A percentile compares a stretch with the other conserved stretches of the same genome.
Evolutionary conservation across 2,329 filamentous ascomycete genomes (phyloP).

Genomic region (Fusarium chaquense): DNA sequence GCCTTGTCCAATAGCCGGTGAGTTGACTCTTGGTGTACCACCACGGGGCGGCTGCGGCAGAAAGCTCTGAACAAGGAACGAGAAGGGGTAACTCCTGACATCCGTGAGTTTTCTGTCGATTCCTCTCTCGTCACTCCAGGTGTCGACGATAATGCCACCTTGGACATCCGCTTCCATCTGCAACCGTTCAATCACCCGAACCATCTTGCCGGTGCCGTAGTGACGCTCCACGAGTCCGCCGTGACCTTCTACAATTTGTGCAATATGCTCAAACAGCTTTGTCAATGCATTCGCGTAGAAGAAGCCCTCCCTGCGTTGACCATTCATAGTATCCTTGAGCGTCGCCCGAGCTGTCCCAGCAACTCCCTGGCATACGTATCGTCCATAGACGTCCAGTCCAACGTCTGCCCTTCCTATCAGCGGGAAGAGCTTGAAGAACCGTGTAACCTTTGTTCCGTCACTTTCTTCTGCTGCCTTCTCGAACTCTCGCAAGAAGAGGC

Average conservation of each 20-base stretch:
- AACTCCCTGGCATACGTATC: conserved; percentile 96
- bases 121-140: conserved; percentile 89
- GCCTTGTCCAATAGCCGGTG: conserved; percentile 74
- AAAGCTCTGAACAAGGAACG: conserved; percentile 96
- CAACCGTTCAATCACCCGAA: conserved; percentile 89
- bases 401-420: conserved; percentile 90
- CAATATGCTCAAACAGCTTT: conserved; percentile 96
- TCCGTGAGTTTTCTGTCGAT: conserved; percentile 91
- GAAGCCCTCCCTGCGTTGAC: conserved; percentile 75
- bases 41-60: conserved; percentile 75
- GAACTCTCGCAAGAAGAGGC: conserved; percentile 92
- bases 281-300: conserved; percentile 94
- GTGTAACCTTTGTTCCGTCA: conserved; percentile 89
- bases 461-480: conserved; percentile 88
- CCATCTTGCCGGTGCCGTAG: conserved; percentile 94
- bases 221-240: conserved; percentile 92
- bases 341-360: conserved; percentile 84
- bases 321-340: conserved; percentile 74
- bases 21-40: conserved; percentile 77
- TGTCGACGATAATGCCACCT: conserved; percentile 94
- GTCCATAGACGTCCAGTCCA: conserved; percentile 92
- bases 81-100: conserved; percentile 97
- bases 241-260: conserved; percentile 94
- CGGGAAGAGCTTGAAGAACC: conserved; percentile 98
- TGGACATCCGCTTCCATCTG: conserved; percentile 97